These are phyloP conservation scores for Taphrina communis DNA, from an alignment of 1,139 yeast genomes.

Conservation along the genomic window DNA sequence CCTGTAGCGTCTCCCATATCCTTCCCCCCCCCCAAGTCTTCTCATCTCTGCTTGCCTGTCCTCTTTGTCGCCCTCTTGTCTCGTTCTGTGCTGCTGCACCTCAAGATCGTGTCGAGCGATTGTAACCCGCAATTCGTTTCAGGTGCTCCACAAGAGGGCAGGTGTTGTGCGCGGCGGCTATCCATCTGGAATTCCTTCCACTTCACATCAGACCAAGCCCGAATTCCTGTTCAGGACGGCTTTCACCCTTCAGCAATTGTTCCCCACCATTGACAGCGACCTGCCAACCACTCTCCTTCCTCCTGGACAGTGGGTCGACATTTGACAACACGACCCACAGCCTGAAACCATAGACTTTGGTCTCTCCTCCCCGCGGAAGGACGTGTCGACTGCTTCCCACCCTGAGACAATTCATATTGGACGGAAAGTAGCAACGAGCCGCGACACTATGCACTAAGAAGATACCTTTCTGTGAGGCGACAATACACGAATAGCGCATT, in stretches of 20 bases:
- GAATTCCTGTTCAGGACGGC: slow-evolving; percentile 3
- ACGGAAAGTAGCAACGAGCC: neutral
- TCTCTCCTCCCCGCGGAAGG: too few relatives aligned
- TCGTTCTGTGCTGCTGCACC: too few relatives aligned
- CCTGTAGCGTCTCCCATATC: too few relatives aligned
- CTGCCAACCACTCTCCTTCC: neutral
- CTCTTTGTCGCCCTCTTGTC: too few relatives aligned
- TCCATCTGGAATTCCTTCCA: neutral
- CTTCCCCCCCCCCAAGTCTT: too few relatives aligned
- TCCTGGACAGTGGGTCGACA: slow-evolving; percentile 1
- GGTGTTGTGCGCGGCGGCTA: too few relatives aligned
- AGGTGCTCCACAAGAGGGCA: neutral
- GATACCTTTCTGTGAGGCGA: too few relatives aligned
- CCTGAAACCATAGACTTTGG: neutral
- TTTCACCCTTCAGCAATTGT: slow-evolving; percentile 5
- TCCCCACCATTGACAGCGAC: slow-evolving; percentile 13
- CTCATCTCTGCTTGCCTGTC: too few relatives aligned
- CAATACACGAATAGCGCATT: neutral
- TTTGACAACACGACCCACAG: slow-evolving; percentile 3
- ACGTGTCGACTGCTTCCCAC: too few relatives aligned
- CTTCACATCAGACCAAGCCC: neutral
- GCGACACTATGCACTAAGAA: neutral
- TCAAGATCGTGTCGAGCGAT: too few relatives aligned
- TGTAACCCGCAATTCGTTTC: neutral
- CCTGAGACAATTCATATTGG: too few relatives aligned